These are phyloP conservation scores for Rugonectria rugulosa DNA, from an alignment of 2,329 filamentous ascomycete genomes.

Conservation along the genomic window DNA sequence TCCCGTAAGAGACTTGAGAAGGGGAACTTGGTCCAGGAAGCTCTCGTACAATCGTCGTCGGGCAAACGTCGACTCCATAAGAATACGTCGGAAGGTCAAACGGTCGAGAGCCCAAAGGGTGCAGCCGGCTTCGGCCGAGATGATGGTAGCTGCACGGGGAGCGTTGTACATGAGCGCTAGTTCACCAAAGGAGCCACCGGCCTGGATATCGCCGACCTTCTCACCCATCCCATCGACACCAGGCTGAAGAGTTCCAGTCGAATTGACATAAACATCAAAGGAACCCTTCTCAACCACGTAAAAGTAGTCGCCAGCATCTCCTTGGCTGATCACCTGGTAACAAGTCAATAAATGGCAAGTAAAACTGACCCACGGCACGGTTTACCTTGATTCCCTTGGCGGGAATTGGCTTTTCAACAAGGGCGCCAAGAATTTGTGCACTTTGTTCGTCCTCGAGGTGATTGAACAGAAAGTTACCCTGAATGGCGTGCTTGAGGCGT, in stretches of 20 bases:
- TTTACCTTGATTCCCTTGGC: constrained; percentile 80
- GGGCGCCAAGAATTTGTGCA: constrained; percentile 83
- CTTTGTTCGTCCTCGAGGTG: constrained; percentile 95
- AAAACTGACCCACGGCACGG: not conserved
- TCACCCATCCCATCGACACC: constrained; percentile 83
- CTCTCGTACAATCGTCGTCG: constrained; percentile 96
- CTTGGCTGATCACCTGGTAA: constrained; percentile 95
- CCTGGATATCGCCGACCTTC: constrained; percentile 81
- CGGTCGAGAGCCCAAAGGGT: constrained; percentile 95
- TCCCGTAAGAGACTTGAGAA: constrained; percentile 81
- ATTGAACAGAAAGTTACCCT: constrained; percentile 91
- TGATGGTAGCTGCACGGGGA: constrained; percentile 91
- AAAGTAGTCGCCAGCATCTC: constrained; percentile 96
- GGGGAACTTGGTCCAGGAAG: constrained; percentile 92
- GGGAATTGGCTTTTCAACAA: constrained; percentile 95
- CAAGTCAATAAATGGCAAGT: no score
- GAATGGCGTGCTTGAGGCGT: constrained; percentile 82
- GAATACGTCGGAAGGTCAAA: constrained; percentile 93
- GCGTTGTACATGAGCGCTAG: constrained; percentile 99
- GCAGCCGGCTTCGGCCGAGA: constrained; percentile 79
- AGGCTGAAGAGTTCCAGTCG: constrained; percentile 76
- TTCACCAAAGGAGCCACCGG: constrained; percentile 95
- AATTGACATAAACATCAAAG: constrained; percentile 92
- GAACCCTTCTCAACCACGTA: constrained; percentile 92
- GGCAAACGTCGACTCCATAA: constrained; percentile 98